A percentile compares a stretch with the other conserved stretches of the same genome.
These are phyloP conservation scores for Colletotrichum sp. DNA, from an alignment of 2,329 filamentous ascomycete genomes.

Conservation along the genomic window DNA sequence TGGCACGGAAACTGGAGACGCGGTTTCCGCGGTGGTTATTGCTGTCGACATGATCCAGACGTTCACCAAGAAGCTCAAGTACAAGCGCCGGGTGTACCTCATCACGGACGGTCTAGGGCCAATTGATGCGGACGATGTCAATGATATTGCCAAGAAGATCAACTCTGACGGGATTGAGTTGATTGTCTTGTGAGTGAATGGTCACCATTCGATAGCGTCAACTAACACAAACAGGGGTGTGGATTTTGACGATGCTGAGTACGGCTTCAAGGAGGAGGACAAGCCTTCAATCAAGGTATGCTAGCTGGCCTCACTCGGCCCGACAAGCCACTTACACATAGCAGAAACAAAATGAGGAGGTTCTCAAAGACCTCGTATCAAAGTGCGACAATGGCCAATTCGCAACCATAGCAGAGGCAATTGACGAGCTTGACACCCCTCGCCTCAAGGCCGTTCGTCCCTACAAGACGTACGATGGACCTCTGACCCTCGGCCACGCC, in stretches of 20 bases:
- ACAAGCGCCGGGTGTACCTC: constrained; percentile 79
- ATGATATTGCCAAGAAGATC: constrained; percentile 74
- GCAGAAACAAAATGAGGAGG: constrained; percentile 73
- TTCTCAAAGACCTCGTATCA: constrained; percentile 69
- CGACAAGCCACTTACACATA: not conserved
- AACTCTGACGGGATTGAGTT: constrained; percentile 80
- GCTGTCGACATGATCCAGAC: constrained; percentile 85
- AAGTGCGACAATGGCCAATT: constrained; percentile 72
- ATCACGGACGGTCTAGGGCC: constrained; percentile 80
- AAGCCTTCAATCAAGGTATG: constrained; percentile 74
- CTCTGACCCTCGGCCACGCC: constrained; percentile 78
- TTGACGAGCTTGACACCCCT: constrained; percentile 79
- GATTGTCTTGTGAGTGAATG: constrained; percentile 71
- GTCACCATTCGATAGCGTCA: not conserved
- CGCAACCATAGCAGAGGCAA: constrained; percentile 86
- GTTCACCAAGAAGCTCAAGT: constrained; percentile 83
- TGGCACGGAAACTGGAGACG: constrained; percentile 74
- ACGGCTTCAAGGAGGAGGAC: constrained; percentile 89
- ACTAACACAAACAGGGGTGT: constrained; percentile 61
- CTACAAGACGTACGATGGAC: constrained; percentile 79
- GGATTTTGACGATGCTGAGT: constrained; percentile 92
- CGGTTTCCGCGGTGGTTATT: constrained; percentile 85
- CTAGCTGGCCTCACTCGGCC: not conserved
- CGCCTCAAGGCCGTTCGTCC: constrained; percentile 77
- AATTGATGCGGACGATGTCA: constrained; percentile 75